phyloP scores from a whole-genome alignment of 805 yeast genomes.

The Candida stauntonica region DNA sequence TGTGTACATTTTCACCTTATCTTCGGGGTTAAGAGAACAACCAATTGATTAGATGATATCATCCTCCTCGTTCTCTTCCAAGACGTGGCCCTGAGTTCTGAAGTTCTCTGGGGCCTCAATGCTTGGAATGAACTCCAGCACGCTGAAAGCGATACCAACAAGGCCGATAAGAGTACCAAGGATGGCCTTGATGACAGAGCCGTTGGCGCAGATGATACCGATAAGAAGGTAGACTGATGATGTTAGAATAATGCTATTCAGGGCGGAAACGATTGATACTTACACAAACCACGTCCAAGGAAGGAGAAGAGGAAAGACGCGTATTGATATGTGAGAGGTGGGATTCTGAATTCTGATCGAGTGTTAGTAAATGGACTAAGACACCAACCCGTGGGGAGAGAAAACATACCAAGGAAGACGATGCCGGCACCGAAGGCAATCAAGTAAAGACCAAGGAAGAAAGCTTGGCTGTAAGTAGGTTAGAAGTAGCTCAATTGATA shows the following conservation, averaged over 20 bases:
- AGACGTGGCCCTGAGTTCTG: conserved; percentile 48
- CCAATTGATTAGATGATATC: conserved; percentile 28
- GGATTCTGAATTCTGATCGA: conserved; percentile 34
- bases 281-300: conserved; percentile 69
- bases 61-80: conserved; percentile 34
- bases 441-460: conserved; percentile 56
- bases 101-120: conserved; percentile 80
- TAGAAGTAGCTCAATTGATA: conserved; percentile 17
- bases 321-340: conserved; percentile 59
- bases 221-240: conserved; percentile 44
- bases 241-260: neutral
- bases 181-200: conserved; percentile 51
- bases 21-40: too few relatives aligned
- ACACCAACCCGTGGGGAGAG: neutral
- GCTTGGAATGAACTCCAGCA: conserved; percentile 68
- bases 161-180: conserved; percentile 55
- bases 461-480: conserved; percentile 27
- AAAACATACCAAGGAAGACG: conserved; percentile 42
- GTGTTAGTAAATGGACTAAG: neutral
- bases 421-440: conserved; percentile 50
- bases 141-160: conserved; percentile 55
- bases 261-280: conserved; percentile 25
- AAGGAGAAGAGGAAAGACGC: conserved; percentile 60
- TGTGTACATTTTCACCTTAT: too few relatives aligned
- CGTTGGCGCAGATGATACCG: conserved; percentile 46